These are phyloP conservation scores for Penicillium sumatraense DNA, from an alignment of 2,329 filamentous ascomycete genomes.

Conservation along the genomic window DNA sequence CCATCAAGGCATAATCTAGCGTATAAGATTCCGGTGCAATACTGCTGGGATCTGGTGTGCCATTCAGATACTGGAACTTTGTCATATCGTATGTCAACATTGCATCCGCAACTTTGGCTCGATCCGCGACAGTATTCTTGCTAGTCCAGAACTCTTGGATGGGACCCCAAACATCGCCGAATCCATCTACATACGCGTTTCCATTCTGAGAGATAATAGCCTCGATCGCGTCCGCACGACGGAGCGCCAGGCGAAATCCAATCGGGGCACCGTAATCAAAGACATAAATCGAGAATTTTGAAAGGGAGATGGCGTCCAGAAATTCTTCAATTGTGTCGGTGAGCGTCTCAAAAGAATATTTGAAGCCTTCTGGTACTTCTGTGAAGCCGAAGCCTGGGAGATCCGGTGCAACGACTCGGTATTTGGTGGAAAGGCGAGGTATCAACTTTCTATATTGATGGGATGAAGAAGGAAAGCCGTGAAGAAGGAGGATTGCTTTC, in stretches of 20 bases:
- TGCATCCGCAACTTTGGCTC: constrained; percentile 39
- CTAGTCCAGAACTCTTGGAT: constrained; percentile 54
- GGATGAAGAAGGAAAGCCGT: constrained; percentile 54
- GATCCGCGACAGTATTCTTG: constrained; percentile 35
- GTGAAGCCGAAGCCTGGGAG: constrained; percentile 66
- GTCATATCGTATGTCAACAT: constrained; percentile 47
- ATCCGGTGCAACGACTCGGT: constrained; percentile 60
- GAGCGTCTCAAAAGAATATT: no score
- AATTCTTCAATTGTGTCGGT: constrained; percentile 60
- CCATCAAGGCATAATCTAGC: constrained; percentile 59
- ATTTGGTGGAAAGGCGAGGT: constrained; percentile 46
- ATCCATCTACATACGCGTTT: constrained; percentile 63
- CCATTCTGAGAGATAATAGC: constrained; percentile 65
- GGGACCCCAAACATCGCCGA: constrained; percentile 58
- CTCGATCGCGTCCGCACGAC: constrained; percentile 52
- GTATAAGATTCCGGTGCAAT: constrained; percentile 53
- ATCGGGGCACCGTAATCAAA: constrained; percentile 67
- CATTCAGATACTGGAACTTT: constrained; percentile 52
- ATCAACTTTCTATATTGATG: constrained; percentile 53
- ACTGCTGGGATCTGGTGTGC: constrained; percentile 37
- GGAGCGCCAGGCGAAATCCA: constrained; percentile 58
- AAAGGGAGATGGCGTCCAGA: constrained; percentile 36
- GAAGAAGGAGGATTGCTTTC: constrained; percentile 49
- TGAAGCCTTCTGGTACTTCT: constrained; percentile 51
- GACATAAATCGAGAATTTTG: constrained; percentile 59